Evolutionary conservation across 139 green algal species (phyloP).

Genomic region (Deuterostichococcus epilithicus): DNA sequence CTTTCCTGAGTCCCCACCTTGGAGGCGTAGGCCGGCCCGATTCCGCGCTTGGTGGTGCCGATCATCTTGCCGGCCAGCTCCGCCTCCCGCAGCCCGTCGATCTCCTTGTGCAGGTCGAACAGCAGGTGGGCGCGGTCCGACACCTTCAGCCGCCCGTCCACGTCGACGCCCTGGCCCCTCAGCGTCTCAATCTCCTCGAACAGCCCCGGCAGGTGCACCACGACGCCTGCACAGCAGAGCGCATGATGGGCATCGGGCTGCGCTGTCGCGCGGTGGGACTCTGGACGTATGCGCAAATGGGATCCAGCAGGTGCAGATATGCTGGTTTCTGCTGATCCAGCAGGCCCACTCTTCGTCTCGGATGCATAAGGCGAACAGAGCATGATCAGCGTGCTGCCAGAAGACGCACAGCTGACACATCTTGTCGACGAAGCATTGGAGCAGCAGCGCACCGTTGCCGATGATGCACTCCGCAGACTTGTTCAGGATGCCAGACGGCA

Average conservation of each 20-base stretch:
- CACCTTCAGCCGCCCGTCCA: conserved; percentile 68
- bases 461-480: conserved; percentile 84
- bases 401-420: neutral
- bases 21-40: conserved; percentile 92
- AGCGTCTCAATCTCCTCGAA: conserved; percentile 90
- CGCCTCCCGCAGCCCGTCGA: conserved; percentile 90
- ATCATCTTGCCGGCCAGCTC: conserved; percentile 70
- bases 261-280: no score
- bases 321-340: no score
- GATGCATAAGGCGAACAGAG: no score
- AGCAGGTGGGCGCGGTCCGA: conserved; percentile 93
- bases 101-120: conserved; percentile 98
- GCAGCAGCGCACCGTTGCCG: conserved; percentile 67
- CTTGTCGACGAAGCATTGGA: neutral
- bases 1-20: conserved; percentile 57
- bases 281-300: no score
- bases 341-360: no score
- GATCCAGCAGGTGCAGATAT: no score
- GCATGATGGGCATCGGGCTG: no score
- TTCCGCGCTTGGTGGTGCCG: conserved; percentile 97
- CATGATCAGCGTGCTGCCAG: no score
- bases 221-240: no score
- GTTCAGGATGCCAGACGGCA: conserved; percentile 97
- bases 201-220: conserved; percentile 91
- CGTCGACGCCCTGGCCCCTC: conserved; percentile 39